Base-by-base conservation (phyloP, 345 rosid genomes). In the Boechera retrofracta region DNA sequence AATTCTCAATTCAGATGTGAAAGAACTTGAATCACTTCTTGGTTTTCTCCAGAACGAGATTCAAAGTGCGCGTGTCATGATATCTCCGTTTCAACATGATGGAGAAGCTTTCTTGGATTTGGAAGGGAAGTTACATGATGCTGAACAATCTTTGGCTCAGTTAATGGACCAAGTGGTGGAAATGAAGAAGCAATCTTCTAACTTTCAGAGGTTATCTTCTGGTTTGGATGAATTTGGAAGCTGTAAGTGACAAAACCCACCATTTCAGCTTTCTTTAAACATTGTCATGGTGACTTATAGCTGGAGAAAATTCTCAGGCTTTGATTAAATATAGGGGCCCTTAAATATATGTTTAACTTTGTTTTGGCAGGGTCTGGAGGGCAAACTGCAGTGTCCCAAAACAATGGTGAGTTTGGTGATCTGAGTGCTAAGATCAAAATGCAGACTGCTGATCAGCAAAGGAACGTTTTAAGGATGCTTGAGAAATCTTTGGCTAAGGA, bases 401-500 rank as follows among this genome's bases (percentile, higher is more conserved):
- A 79, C 65, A 86, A 83, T 63, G 84, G 79, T n/a, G 87, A 82
- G 60, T 67, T 69, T 33, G 76, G 83, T 44, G 83, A 77, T 49
- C 51, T 62, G 49, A 82, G 81, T 58, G 74, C 84, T 66, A 86
- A 80, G 84, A 86, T 86, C 65, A 85, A 83, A 65, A 85, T 88
- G 91, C 91, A 90, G 80, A 92, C 96, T n/a, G 87, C 88, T 68
- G 90, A 87, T 66, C 94, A 95, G 66, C 94, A 91, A 67, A 88
- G 88, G 63, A 83, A 87, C 53, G 78, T 88, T 77, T 81, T 95
- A 83, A 90, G 91, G 82, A 89, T 92, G 96, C 89, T 95, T 57
- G 99, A 92, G 85, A 90, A 88, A 75, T 90, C 99, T 67, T 82
- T 95, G 87, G 98, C 98, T 7, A 89, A 89, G 74, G 99, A 95